phyloP scores from a whole-genome alignment of 2,329 filamentous ascomycete species.

The Calonectria pseudoturangicola region DNA sequence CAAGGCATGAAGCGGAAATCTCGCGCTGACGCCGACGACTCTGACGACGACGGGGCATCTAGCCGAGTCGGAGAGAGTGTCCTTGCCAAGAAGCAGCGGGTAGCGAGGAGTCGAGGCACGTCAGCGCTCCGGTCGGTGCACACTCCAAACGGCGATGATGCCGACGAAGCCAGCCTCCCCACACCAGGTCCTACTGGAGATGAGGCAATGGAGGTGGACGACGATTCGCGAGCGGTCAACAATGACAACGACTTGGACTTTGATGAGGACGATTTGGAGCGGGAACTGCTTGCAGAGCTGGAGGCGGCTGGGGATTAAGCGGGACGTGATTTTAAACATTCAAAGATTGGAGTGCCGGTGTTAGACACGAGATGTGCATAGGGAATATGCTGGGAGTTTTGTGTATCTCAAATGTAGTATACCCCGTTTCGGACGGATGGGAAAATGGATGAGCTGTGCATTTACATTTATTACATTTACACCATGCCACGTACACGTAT shows the following conservation, averaged over 20 bases:
- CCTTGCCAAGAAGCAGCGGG: slow-evolving; percentile 71
- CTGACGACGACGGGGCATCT: slow-evolving; percentile 57
- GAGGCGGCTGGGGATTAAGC: slow-evolving; percentile 62
- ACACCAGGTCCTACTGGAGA: slow-evolving; percentile 62
- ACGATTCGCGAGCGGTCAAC: slow-evolving; percentile 53
- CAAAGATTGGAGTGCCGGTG: slow-evolving; percentile 22
- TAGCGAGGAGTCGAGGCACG: slow-evolving; percentile 66
- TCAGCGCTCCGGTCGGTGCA: slow-evolving; percentile 68
- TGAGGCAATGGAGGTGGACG: slow-evolving; percentile 58
- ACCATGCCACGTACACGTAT: slow-evolving; percentile 4
- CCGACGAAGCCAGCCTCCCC: slow-evolving; percentile 60
- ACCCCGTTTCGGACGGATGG: slow-evolving; percentile 40
- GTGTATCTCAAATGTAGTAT: slow-evolving; percentile 42
- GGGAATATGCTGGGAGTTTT: slow-evolving; percentile 39
- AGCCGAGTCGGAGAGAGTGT: slow-evolving; percentile 60
- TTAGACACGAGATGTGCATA: slow-evolving; percentile 34
- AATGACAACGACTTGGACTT: slow-evolving; percentile 62
- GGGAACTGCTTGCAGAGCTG: slow-evolving; percentile 77
- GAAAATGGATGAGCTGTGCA: slow-evolving; percentile 24
- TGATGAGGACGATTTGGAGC: slow-evolving; percentile 76
- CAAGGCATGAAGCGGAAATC: slow-evolving; percentile 60
- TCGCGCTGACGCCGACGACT: slow-evolving; percentile 56
- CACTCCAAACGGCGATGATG: slow-evolving; percentile 62
- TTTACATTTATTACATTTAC: neutral
- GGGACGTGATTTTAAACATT: slow-evolving; percentile 27